Conservation (phyloP, 2,329 filamentous ascomycete species). For the Fusarium siculi region DNA sequence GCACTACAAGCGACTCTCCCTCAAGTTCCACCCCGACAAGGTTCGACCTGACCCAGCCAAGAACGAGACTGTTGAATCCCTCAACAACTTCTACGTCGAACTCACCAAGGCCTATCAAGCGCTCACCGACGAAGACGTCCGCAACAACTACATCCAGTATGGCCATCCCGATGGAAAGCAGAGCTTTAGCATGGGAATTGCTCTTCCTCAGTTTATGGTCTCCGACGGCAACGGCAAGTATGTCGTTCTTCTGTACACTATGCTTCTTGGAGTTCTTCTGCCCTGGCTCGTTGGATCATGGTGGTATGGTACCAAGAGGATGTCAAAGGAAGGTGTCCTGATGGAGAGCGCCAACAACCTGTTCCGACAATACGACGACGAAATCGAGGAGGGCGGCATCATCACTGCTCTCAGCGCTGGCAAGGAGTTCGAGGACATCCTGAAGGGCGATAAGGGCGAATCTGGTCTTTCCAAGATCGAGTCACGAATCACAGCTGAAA, state of each 20-base stretch:
- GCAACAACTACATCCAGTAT: constrained; percentile 96
- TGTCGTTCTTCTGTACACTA: constrained; percentile 88
- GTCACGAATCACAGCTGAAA: constrained; percentile 76
- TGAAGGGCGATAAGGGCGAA: constrained; percentile 83
- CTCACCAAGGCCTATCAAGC: constrained; percentile 98
- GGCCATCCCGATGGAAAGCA: constrained; percentile 98
- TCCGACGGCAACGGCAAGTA: constrained; percentile 96
- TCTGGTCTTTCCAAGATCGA: constrained; percentile 85
- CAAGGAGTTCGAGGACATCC: constrained; percentile 81
- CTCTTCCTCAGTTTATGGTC: constrained; percentile 90
- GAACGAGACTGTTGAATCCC: constrained; percentile 86
- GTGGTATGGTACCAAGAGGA: constrained; percentile 97
- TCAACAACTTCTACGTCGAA: constrained; percentile 92
- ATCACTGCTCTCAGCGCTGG: constrained; percentile 85
- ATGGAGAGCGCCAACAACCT: constrained; percentile 94
- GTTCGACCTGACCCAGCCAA: constrained; percentile 82
- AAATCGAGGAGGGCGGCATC: constrained; percentile 82
- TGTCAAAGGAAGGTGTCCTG: constrained; percentile 92
- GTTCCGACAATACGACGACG: constrained; percentile 91
- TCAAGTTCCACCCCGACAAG: constrained; percentile 94
- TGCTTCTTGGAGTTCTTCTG: constrained; percentile 87
- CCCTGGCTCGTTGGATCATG: constrained; percentile 95
- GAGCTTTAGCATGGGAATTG: constrained; percentile 97
- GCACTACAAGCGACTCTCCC: constrained; percentile 86
- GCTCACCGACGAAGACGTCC: constrained; percentile 94